Conservation (phyloP, 225 moss, liverwort and hornwort species). For the Polytrichum commune region DNA sequence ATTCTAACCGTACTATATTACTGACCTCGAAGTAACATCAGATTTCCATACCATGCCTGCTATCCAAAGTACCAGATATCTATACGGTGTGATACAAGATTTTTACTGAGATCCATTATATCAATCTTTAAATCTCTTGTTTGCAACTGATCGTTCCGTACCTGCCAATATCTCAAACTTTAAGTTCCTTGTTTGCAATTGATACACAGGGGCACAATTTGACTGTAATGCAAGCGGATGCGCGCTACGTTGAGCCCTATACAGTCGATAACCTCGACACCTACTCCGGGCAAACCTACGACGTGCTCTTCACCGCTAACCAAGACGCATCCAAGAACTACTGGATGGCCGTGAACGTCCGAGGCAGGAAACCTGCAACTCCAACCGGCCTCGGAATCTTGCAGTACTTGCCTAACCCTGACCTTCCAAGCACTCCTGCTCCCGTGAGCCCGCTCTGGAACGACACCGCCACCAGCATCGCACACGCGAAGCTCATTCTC, state of each 20-base stretch:
- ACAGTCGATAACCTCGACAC: slow-evolving; percentile 48
- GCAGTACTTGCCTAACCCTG: slow-evolving; percentile 42
- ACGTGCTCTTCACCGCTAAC: slow-evolving; percentile 52
- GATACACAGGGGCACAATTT: slow-evolving; percentile 44
- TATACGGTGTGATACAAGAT: too few relatives aligned
- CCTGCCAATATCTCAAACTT: too few relatives aligned
- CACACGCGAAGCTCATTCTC: slow-evolving; percentile 22
- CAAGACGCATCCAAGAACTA: slow-evolving; percentile 46
- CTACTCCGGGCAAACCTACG: slow-evolving; percentile 58
- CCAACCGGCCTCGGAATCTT: slow-evolving; percentile 59
- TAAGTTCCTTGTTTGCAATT: too few relatives aligned
- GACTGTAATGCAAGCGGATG: slow-evolving; percentile 62
- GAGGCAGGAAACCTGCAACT: slow-evolving; percentile 45
- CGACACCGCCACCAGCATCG: slow-evolving; percentile 42
- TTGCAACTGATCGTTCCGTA: too few relatives aligned
- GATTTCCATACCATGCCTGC: too few relatives aligned
- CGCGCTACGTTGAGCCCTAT: slow-evolving; percentile 52
- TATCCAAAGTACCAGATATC: too few relatives aligned
- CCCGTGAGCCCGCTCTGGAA: slow-evolving; percentile 64
- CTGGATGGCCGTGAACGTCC: slow-evolving; percentile 63
- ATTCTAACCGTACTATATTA: too few relatives aligned
- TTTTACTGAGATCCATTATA: too few relatives aligned
- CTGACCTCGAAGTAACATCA: too few relatives aligned
- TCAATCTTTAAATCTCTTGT: too few relatives aligned
- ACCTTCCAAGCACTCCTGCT: slow-evolving; percentile 24